Percentiles rank a stretch among this genome's conserved stretches.
These are phyloP conservation scores for Salix udensis DNA, from an alignment of 345 rosid species.

Conservation along the genomic window DNA sequence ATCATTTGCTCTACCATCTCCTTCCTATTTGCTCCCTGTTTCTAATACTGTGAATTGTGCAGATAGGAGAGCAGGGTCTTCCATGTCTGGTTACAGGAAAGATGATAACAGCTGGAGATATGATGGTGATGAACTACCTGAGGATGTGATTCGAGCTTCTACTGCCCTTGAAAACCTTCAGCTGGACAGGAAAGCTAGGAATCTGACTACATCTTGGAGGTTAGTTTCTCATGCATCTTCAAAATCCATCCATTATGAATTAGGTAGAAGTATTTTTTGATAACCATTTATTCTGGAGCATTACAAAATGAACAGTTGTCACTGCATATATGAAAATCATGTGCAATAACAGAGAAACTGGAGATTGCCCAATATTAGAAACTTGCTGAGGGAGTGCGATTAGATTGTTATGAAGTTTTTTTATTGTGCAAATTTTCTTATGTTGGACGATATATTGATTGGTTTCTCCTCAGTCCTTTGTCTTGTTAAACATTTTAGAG, in stretches of 20 bases:
- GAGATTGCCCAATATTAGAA: neutral
- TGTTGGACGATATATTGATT: neutral
- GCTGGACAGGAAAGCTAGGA: constrained; percentile 84
- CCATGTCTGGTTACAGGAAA: constrained; percentile 66
- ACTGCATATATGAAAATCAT: neutral
- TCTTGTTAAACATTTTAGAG: neutral
- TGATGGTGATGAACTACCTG: constrained; percentile 56
- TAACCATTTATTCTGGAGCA: neutral
- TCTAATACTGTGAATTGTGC: constrained; percentile 17
- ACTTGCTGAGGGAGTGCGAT: neutral
- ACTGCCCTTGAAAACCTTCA: constrained; percentile 87
- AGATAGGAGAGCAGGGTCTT: constrained; percentile 87
- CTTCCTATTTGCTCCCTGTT: constrained; percentile 3
- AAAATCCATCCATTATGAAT: neutral
- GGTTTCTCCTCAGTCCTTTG: neutral
- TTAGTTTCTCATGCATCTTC: constrained; percentile 25
- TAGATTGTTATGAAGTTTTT: neutral
- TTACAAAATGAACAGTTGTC: neutral
- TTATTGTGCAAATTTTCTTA: neutral
- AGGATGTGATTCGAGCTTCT: constrained; percentile 74
- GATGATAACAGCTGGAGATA: constrained; percentile 87
- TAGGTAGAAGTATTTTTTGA: neutral
- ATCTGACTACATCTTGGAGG: constrained; percentile 92
- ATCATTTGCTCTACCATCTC: neutral
- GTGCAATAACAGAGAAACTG: neutral